Percentiles rank a stretch among this genome's conserved stretches.
These are phyloP conservation scores for Akanthomyces lecanii DNA, from an alignment of 2,329 filamentous ascomycete genomes.

Conservation along the genomic window DNA sequence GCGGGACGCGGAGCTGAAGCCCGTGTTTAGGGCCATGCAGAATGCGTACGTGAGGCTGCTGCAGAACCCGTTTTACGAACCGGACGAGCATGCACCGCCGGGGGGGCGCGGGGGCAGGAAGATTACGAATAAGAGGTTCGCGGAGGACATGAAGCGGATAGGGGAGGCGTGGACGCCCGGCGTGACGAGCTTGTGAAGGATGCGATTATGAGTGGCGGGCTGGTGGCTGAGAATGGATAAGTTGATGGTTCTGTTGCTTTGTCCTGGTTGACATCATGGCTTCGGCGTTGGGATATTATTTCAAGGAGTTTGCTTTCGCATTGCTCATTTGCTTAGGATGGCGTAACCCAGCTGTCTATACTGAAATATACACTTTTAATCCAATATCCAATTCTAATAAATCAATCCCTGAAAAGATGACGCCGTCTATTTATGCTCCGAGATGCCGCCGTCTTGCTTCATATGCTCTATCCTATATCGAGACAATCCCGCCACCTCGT, in stretches of 20 bases:
- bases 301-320: not conserved
- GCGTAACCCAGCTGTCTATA: not conserved
- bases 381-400: not conserved
- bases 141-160: slow-evolving; percentile 77
- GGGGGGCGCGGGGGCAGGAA: slow-evolving; percentile 54
- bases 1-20: slow-evolving; percentile 81
- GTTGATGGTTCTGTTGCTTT: not conserved
- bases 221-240: not conserved
- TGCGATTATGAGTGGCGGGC: not conserved
- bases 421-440: not conserved
- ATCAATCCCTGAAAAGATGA: not conserved
- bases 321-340: not conserved
- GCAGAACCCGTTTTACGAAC: slow-evolving; percentile 92
- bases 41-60: slow-evolving; percentile 84
- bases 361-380: not conserved
- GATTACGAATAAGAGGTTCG: slow-evolving; percentile 79
- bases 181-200: slow-evolving; percentile 51
- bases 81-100: slow-evolving; percentile 71
- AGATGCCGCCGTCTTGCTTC: slow-evolving; percentile 23
- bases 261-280: slow-evolving; percentile 1
- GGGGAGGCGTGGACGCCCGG: slow-evolving; percentile 82
- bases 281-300: slow-evolving; percentile 5
- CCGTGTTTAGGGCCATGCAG: slow-evolving; percentile 88
- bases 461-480: slow-evolving; percentile 35
- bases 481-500: slow-evolving; percentile 37